Evolutionary conservation across 1,284 basidiomycete species (phyloP).

Genomic region (Fomitopsis betulina): DNA sequence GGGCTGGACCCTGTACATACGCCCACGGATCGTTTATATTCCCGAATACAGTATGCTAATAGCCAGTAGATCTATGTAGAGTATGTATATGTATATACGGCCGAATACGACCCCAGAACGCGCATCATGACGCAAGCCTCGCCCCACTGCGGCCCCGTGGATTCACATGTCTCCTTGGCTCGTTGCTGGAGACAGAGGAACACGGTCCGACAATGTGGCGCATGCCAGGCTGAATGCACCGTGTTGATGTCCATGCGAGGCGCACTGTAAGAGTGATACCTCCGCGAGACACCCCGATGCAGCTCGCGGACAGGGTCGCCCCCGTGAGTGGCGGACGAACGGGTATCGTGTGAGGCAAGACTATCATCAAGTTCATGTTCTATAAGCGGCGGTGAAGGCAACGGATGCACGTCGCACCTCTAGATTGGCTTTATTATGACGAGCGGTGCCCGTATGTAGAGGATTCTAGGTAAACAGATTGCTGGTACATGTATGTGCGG

Average conservation of each 20-base stretch:
- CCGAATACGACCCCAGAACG: neutral
- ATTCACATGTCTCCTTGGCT: constrained; percentile 2
- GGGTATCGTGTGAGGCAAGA: constrained; percentile 1
- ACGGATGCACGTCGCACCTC: constrained; percentile 1
- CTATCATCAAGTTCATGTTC: neutral
- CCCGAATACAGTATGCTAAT: neutral
- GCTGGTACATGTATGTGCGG: constrained; percentile 4
- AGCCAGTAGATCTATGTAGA: neutral
- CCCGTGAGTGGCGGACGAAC: neutral
- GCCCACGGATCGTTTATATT: neutral
- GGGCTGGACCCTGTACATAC: neutral
- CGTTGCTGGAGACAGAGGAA: constrained; percentile 6
- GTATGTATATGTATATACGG: constrained; percentile 1
- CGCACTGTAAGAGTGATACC: neutral
- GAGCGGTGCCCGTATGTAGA: neutral
- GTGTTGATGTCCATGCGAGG: neutral
- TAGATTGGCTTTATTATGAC: constrained; percentile 1
- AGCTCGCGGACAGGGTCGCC: neutral
- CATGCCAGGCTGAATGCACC: neutral
- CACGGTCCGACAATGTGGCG: constrained; percentile 5
- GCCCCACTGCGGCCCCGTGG: constrained; percentile 1
- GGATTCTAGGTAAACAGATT: constrained; percentile 4
- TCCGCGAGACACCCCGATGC: neutral
- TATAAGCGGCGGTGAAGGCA: constrained; percentile 1
- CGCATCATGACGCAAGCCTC: constrained; percentile 9